Base-by-base conservation (phyloP, 2,329 filamentous ascomycete species). In the Fusarium dlaminii region DNA sequence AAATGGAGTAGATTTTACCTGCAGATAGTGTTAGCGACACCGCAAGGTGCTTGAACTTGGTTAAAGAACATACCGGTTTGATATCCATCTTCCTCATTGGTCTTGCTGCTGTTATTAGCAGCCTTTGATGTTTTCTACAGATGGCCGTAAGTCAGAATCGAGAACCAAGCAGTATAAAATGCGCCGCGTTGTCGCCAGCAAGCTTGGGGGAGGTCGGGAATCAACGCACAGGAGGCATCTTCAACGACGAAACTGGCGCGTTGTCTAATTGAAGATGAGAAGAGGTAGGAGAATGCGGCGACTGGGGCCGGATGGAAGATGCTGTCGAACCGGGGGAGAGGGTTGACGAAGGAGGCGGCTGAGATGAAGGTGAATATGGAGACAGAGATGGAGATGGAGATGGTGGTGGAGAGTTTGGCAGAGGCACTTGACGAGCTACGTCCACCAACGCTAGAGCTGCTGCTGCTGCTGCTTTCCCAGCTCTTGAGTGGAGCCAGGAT, bases 1-100 rank as follows among this genome's bases (percentile, higher is more conserved):
- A 89, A 77, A 90, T 84, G 81, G 88, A 90, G 83, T 86, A 90
- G 83, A 90, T 88, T 85, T 89, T 90, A 87, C 88, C 88, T 89
- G 75, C 34, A 64, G 66, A 64, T 51, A 55, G 66, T 66, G 77
- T 81, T 71, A 81, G 77, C 67, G 69, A 65, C 57, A 75, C 67
- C 46, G 64, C 66, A 70, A 76, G 49, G 60, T 71, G 55, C 43
- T 63, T 57, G 49, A 72, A 54, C 42, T 29, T 43, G 46, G 48
- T 52, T 56, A 18, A 56, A 57, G 40, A 54, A 66, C 85, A 76
- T 81, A 87, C 86, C 86, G 75, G 80, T 72, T 29, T 83, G 76
- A 68, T 81, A 57, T 63, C 75, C 82, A 68, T 87, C 84, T 68
- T 82, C 80, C 68, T 81, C 82, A 75, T 61, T 73, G 48, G 71